Evolutionary conservation across 2,329 filamentous ascomycete species (phyloP), one percentile per base, ranked within the genome.

Genomic region (Nigrograna mackinnonii): DNA sequence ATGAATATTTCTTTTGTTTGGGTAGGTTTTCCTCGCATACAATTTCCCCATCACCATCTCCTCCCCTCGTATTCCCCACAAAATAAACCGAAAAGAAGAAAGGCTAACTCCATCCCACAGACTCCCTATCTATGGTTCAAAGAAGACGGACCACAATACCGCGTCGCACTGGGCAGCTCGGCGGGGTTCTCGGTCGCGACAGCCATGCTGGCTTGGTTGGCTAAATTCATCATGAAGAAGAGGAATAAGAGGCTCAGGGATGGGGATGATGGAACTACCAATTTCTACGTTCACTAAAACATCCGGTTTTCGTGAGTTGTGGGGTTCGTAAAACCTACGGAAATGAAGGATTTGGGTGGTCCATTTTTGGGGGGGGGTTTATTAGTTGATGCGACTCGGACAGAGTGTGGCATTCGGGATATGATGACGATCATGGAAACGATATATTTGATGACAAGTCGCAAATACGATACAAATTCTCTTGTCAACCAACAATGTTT

Each of bases 1-100:
- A 71, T 70, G 39, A 75, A 74, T 24, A 58, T 66, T 28, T 64
- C 66, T 6, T 67, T 70, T 39, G 73, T 75, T 44, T 75, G 60
- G 54, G 56, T 43, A 42, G 51, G 36, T 3, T 14, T n/a, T 9
- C n/a, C n/a, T n/a, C n/a, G n/a, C n/a, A n/a, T n/a, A n/a, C n/a
- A n/a, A n/a, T n/a, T n/a, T n/a, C n/a, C n/a, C 17, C 21, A 17
- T 34, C 7, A 11, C 13, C 2, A 7, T 7, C 4, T 6, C 24
- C n/a, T 28, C 24, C 24, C 24, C 24, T 9, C 20, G 20, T 7
- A 14, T 22, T 28, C 30, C n/a, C 13, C 9, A 5, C 13, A 13
- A 38, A 5, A n/a, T 36, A 19, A 30, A 16, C 18, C 16, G 3
- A 7, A 12, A 11, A 17, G 2, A 5, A 33, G 22, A 14, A 18